Evolutionary conservation across 768 basidiomycete species (phyloP), one percentile per base, ranked within the genome.

Genomic region (Amanita inopinata): DNA sequence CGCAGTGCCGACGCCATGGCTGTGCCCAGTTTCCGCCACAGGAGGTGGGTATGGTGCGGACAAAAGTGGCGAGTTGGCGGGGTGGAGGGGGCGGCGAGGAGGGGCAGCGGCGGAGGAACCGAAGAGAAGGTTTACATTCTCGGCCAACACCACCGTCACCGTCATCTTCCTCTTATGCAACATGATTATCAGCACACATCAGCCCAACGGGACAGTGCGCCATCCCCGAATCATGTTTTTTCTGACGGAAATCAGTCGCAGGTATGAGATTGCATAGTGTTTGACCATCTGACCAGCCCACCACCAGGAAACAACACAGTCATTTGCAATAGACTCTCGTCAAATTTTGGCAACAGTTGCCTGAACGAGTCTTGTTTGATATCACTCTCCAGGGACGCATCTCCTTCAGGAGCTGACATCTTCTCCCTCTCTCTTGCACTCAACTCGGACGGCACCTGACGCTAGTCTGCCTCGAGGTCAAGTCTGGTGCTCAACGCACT

Each of bases 101-200:
- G n/a, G n/a, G n/a, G n/a, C n/a, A n/a, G n/a, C n/a, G n/a, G n/a
- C n/a, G n/a, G n/a, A n/a, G n/a, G n/a, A n/a, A n/a, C n/a, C n/a
- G n/a, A n/a, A n/a, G n/a, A n/a, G n/a, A n/a, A n/a, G n/a, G n/a
- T n/a, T n/a, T n/a, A n/a, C n/a, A n/a, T n/a, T n/a, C n/a, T n/a
- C n/a, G n/a, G n/a, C n/a, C n/a, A n/a, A n/a, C n/a, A n/a, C n/a
- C n/a, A n/a, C n/a, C 34, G 34, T 35, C 34, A 35, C 15, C 23
- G 34, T 10, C 11, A 19, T 15, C 15, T 11, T 12, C 23, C 9
- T 34, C 17, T 15, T 9, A 7, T 3, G 4, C 11, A 31, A 31
- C 23, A 15, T 38, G 36, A 38, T 38, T 23, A 38, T 38, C 36
- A 38, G n/a, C n/a, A n/a, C n/a, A n/a, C n/a, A n/a, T n/a, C n/a